Evolutionary conservation across 495 filamentous ascomycete genomes (phyloP).

Genomic region (Aspergillus sclerotiicarbonarius): DNA sequence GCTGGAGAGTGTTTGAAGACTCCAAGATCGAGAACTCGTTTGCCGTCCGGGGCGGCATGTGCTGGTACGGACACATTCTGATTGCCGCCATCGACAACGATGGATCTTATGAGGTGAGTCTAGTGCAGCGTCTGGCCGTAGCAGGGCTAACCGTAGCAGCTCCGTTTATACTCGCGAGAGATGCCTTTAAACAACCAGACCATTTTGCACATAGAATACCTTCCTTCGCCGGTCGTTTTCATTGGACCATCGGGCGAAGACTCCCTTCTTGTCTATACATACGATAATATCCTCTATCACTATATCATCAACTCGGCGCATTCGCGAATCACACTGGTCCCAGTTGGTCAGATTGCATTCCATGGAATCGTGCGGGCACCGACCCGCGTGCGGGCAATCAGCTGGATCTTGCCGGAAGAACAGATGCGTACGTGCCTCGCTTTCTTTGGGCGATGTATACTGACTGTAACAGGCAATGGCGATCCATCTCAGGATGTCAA

Average conservation of each 20-base stretch:
- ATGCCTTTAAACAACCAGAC: conserved; percentile 69
- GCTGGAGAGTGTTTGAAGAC: conserved; percentile 93
- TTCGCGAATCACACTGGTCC: conserved; percentile 73
- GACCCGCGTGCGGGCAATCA: conserved; percentile 84
- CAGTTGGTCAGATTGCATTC: conserved; percentile 94
- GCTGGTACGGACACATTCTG: conserved; percentile 95
- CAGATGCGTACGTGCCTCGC: conserved; percentile 63
- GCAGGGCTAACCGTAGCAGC: conserved; percentile 28
- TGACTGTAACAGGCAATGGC: conserved; percentile 60
- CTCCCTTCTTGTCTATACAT: conserved; percentile 92
- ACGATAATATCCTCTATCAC: conserved; percentile 94
- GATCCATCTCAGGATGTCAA: conserved; percentile 96
- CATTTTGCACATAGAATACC: conserved; percentile 68
- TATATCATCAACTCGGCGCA: conserved; percentile 75
- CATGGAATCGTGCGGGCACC: conserved; percentile 95
- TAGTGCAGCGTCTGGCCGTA: neutral
- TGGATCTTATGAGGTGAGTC: conserved; percentile 68
- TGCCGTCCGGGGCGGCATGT: conserved; percentile 91
- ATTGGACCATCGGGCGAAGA: conserved; percentile 88
- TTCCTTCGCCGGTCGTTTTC: conserved; percentile 81
- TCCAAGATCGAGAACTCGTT: conserved; percentile 82
- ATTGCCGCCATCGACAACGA: conserved; percentile 90
- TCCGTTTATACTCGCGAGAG: conserved; percentile 91
- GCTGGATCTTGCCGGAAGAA: conserved; percentile 92
- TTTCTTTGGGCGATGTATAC: neutral